A percentile compares a stretch with the other conserved stretches of the same genome.
These are phyloP conservation scores for Chenopodium suecicum DNA, from an alignment of 148 eudicot genomes.

Conservation along the genomic window DNA sequence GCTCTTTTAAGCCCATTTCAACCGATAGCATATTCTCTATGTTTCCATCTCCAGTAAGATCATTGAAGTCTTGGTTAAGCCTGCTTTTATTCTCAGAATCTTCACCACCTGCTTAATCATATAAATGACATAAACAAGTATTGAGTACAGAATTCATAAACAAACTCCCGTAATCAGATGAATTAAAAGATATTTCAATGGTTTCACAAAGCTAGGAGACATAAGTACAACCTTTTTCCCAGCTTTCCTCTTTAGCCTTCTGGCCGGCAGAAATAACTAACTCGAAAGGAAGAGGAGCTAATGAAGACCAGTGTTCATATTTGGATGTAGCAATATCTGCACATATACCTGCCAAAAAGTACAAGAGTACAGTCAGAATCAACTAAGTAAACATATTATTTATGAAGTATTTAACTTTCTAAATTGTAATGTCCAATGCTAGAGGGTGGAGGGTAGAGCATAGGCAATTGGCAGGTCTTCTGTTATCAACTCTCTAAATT, in stretches of 20 bases:
- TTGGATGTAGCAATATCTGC: slow-evolving; percentile 75
- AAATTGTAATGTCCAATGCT: not conserved
- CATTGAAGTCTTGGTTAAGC: slow-evolving; percentile 66
- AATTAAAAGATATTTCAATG: not conserved
- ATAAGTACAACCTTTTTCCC: slow-evolving; percentile 60
- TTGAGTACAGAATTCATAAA: not conserved
- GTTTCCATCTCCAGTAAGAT: slow-evolving; percentile 77
- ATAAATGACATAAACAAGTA: slow-evolving; percentile 8
- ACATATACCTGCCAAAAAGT: slow-evolving; percentile 63
- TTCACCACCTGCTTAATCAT: slow-evolving; percentile 40
- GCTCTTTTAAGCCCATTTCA: slow-evolving; percentile 92
- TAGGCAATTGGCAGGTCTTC: not conserved
- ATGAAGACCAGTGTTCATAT: slow-evolving; percentile 86
- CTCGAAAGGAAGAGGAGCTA: slow-evolving; percentile 95
- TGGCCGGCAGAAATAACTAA: slow-evolving; percentile 91
- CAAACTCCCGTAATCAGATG: not conserved
- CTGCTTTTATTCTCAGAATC: slow-evolving; percentile 54
- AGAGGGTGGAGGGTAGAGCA: not conserved
- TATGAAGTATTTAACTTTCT: not conserved
- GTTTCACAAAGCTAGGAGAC: slow-evolving; percentile 1
- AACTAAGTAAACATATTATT: not conserved
- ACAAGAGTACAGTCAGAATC: slow-evolving; percentile 12
- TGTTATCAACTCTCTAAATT: not conserved
- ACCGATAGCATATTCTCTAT: slow-evolving; percentile 92
- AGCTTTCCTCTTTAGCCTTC: slow-evolving; percentile 82